Base-by-base conservation (phyloP, 805 yeast genomes). In the Candida succiphila region DNA sequence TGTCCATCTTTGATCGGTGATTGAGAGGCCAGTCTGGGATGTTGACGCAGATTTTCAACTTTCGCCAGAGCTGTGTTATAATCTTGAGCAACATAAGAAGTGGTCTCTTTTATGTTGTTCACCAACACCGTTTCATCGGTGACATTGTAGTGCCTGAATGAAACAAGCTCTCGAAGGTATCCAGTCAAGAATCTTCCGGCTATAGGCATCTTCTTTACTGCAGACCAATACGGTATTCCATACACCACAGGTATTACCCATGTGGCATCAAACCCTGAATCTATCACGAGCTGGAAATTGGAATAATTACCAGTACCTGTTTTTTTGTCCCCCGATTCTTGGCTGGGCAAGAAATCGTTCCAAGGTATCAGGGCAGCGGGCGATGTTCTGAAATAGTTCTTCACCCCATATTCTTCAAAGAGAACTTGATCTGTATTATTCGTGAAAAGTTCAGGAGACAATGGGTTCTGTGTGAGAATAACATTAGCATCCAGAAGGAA, bases 331-430 rank as follows among this genome's bases (percentile, higher is more conserved):
- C 40, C 31, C 7, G 36, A 30, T 13, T 31, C 12, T 15, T 60
- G 34, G 19, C 50, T 54, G 33, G 54, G 14, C 5, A 14, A 10
- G 14, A 36, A 30, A 31, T 59, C 58, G 32, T 67, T 62, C 77
- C 86, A 83, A 2, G 88, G 87, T 3, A 74, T 67, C 37, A 77
- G 65, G 0, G 74, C 65, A 2, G 71, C 75, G 0, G 74, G 66
- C 0, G 82, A 72, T 17, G 83, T 71, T 37, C 94, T 65, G 41
- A 77, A 81, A 38, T 83, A 69, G 22, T 75, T 69, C 12, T 66
- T 66, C 48, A 92, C 82, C 3, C 85, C 94, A 49, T 79, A 92
- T 49, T 92, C 97, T 54, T 92, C 99, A 59, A 94, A 89, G 1
- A 92, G 70, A 0, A 92, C 81, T 57, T 87, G 95, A 52, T 92